phyloP scores from a whole-genome alignment of 2,329 filamentous ascomycete genomes.

The Penicillium oxalicum region DNA sequence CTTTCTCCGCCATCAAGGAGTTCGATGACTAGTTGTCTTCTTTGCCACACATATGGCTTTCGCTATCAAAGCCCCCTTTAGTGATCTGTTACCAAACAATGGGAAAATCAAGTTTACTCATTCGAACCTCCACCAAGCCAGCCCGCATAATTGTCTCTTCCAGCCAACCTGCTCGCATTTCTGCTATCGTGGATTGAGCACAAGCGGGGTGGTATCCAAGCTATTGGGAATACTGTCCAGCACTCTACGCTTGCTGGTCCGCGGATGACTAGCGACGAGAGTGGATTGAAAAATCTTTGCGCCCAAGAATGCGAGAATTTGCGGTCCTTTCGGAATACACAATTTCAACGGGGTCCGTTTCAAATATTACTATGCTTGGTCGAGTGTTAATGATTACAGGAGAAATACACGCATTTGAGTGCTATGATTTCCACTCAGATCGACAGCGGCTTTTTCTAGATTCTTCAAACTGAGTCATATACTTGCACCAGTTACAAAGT shows the following conservation, averaged over 20 bases:
- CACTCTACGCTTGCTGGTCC: constrained; percentile 13
- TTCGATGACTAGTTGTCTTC: constrained; percentile 26
- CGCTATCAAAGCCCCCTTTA: constrained; percentile 14
- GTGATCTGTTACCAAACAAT: constrained; percentile 21
- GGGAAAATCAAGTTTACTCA: constrained; percentile 30
- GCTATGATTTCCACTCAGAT: no score
- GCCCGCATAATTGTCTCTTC: constrained; percentile 26
- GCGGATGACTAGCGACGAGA: constrained; percentile 4
- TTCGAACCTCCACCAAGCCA: constrained; percentile 27
- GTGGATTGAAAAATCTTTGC: not conserved
- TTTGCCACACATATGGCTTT: constrained; percentile 13
- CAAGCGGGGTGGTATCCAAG: not conserved
- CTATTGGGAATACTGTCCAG: constrained; percentile 10
- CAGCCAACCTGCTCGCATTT: constrained; percentile 7
- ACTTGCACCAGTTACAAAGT: no score
- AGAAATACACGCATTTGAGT: no score
- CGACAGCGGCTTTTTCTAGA: no score
- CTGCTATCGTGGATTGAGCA: not conserved
- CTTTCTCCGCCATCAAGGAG: constrained; percentile 18
- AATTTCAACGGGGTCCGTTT: constrained; percentile 1
- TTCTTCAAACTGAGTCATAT: no score
- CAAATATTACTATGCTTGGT: not conserved
- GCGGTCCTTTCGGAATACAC: not conserved
- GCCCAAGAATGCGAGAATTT: constrained; percentile 1
- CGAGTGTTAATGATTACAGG: no score